phyloP scores from a whole-genome alignment of 2,329 filamentous ascomycete genomes.

The Penicillium sp. region DNA sequence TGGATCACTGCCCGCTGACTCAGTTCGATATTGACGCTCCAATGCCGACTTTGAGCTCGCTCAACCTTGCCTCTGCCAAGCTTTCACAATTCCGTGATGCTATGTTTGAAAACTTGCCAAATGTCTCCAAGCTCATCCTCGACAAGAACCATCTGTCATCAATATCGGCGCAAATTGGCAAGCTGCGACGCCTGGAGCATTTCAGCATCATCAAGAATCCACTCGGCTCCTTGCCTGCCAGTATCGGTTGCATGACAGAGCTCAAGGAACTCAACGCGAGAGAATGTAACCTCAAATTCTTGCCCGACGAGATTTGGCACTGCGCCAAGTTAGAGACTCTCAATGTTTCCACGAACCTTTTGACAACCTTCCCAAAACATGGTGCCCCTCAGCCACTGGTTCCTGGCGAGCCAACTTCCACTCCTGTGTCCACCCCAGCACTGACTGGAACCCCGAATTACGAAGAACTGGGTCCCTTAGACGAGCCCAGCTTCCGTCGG shows the following conservation, averaged over 20 bases:
- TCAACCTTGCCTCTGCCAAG: slow-evolving; percentile 91
- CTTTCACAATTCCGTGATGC: slow-evolving; percentile 84
- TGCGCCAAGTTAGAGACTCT: slow-evolving; percentile 86
- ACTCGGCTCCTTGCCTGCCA: slow-evolving; percentile 77
- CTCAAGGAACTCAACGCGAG: slow-evolving; percentile 84
- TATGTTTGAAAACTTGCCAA: slow-evolving; percentile 83
- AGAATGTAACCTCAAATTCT: slow-evolving; percentile 86
- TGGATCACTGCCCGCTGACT: slow-evolving; percentile 95
- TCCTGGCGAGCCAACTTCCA: slow-evolving; percentile 54
- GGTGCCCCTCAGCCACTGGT: slow-evolving; percentile 66
- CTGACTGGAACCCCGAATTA: slow-evolving; percentile 69
- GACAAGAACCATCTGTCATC: slow-evolving; percentile 97
- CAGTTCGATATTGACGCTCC: slow-evolving; percentile 81
- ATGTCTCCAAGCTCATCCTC: slow-evolving; percentile 82
- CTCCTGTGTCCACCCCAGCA: slow-evolving; percentile 51
- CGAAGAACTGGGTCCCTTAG: slow-evolving; percentile 73
- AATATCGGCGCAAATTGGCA: slow-evolving; percentile 81
- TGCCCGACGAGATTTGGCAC: slow-evolving; percentile 96
- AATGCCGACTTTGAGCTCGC: slow-evolving; percentile 77
- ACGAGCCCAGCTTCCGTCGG: slow-evolving; percentile 67
- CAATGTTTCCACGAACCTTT: slow-evolving; percentile 92
- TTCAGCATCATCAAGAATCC: slow-evolving; percentile 94
- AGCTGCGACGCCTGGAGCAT: slow-evolving; percentile 79
- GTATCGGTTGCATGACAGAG: slow-evolving; percentile 85
- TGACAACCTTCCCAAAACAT: slow-evolving; percentile 88